A percentile compares a stretch with the other conserved stretches of the same genome.
These are phyloP conservation scores for Tylopilus plumbeoviolaceoides DNA, from an alignment of 768 basidiomycete genomes.

Conservation along the genomic window DNA sequence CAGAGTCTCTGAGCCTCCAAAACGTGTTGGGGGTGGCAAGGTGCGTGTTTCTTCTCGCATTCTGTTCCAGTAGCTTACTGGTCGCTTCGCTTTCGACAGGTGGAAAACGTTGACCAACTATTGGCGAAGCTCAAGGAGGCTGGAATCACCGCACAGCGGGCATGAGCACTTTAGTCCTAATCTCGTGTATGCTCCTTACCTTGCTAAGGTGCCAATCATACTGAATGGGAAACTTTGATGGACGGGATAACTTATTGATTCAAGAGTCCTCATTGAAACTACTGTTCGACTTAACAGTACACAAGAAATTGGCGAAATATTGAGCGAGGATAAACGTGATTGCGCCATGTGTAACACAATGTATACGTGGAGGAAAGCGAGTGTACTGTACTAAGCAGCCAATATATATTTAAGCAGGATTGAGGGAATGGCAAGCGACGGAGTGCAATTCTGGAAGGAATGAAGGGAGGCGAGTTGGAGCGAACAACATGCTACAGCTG, in stretches of 20 bases:
- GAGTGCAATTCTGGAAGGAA: slow-evolving; percentile 8
- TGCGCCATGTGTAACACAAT: slow-evolving; percentile 11
- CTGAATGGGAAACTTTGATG: neutral
- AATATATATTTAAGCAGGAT: slow-evolving; percentile 26
- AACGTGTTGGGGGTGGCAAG: slow-evolving; percentile 89
- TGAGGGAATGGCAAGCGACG: slow-evolving; percentile 3
- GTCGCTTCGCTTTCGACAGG: slow-evolving; percentile 33
- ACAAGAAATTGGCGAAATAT: slow-evolving; percentile 6
- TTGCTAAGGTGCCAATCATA: neutral
- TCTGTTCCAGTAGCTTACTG: neutral
- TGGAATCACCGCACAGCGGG: slow-evolving; percentile 44
- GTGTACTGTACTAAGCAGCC: slow-evolving; percentile 15
- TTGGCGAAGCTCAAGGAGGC: slow-evolving; percentile 86
- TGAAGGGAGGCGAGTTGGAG: slow-evolving; percentile 7
- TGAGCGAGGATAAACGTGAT: slow-evolving; percentile 6
- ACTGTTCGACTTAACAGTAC: slow-evolving; percentile 8
- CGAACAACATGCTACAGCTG: slow-evolving; percentile 27
- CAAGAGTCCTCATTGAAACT: slow-evolving; percentile 9
- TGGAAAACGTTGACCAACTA: slow-evolving; percentile 84
- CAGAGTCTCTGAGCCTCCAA: slow-evolving; percentile 85
- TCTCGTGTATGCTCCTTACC: slow-evolving; percentile 4
- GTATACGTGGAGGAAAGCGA: slow-evolving; percentile 5
- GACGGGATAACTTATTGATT: slow-evolving; percentile 18
- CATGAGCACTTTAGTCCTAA: slow-evolving; percentile 10
- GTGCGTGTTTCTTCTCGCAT: slow-evolving; percentile 33